Evolutionary conservation across 108 stramenopile genomes (phyloP).

Genomic region (Aurantiochytrium sp.): DNA sequence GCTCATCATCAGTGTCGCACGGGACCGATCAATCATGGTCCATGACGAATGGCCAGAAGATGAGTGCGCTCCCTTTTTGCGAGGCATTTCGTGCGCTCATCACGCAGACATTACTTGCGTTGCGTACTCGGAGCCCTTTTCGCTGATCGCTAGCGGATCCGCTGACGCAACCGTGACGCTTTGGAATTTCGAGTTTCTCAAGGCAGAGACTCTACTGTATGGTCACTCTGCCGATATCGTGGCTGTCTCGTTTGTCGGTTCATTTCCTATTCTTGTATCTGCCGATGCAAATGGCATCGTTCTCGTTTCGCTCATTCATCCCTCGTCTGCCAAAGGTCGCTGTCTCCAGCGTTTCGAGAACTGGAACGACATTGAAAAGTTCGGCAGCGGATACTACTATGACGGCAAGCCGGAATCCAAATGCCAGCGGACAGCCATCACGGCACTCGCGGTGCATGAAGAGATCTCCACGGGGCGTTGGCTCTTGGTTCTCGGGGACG

Average conservation of each 20-base stretch:
- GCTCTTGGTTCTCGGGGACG: background rate
- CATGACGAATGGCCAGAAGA: conserved; percentile 15
- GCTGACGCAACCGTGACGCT: background rate
- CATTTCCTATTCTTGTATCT: background rate
- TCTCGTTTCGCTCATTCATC: background rate
- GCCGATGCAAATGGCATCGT: background rate
- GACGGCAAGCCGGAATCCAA: background rate
- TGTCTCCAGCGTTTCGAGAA: background rate
- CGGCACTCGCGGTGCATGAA: background rate
- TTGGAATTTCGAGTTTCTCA: conserved; percentile 3
- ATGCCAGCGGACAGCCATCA: background rate
- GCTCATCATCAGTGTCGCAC: background rate
- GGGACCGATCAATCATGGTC: background rate
- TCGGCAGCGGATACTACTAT: background rate
- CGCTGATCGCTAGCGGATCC: background rate
- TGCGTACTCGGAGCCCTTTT: background rate
- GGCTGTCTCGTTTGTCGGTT: background rate
- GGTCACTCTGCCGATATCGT: background rate
- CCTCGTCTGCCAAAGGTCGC: background rate
- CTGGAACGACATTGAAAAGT: background rate
- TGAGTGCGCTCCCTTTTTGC: background rate
- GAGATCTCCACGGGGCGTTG: background rate
- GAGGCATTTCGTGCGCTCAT: background rate
- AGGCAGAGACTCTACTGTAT: background rate
- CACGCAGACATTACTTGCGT: background rate